Evolutionary conservation across 768 basidiomycete genomes (phyloP).

Genomic region (Rhodotorula graminis): DNA sequence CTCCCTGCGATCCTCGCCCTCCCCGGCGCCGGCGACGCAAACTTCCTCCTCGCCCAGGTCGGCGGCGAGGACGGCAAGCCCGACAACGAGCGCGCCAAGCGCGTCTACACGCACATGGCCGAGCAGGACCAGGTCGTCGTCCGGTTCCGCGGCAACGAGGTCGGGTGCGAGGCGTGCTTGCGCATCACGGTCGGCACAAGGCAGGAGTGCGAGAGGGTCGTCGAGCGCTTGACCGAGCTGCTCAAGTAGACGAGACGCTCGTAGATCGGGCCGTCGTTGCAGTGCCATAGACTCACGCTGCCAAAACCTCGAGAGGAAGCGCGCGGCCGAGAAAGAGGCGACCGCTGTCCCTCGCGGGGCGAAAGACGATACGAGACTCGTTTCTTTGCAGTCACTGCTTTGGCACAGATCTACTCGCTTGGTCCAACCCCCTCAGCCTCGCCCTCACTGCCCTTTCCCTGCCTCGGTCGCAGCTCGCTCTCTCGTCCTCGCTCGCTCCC

Average conservation of each 20-base stretch:
- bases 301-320: too few relatives aligned
- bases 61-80: conserved; percentile 51
- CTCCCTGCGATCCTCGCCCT: conserved; percentile 51
- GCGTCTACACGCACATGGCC: conserved; percentile 74
- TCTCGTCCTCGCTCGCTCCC: not conserved
- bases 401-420: too few relatives aligned
- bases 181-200: conserved; percentile 82
- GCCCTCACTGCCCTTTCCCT: too few relatives aligned
- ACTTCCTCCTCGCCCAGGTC: conserved; percentile 81
- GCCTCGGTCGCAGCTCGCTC: too few relatives aligned
- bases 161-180: conserved; percentile 79
- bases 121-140: conserved; percentile 66
- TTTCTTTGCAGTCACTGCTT: too few relatives aligned
- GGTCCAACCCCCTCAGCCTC: too few relatives aligned
- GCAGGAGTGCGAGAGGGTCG: conserved; percentile 64
- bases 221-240: conserved; percentile 55
- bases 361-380: too few relatives aligned
- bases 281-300: too few relatives aligned
- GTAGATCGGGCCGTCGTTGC: not conserved
- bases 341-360: too few relatives aligned
- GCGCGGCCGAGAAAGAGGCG: too few relatives aligned
- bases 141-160: conserved; percentile 76
- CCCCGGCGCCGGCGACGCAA: conserved; percentile 80
- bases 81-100: conserved; percentile 61
- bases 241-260: not conserved